A percentile compares a stretch with the other conserved stretches of the same genome.
These are phyloP conservation scores for Sclerotinia sclerotiorum DNA, from an alignment of 2,329 filamentous ascomycete species.

Conservation along the genomic window DNA sequence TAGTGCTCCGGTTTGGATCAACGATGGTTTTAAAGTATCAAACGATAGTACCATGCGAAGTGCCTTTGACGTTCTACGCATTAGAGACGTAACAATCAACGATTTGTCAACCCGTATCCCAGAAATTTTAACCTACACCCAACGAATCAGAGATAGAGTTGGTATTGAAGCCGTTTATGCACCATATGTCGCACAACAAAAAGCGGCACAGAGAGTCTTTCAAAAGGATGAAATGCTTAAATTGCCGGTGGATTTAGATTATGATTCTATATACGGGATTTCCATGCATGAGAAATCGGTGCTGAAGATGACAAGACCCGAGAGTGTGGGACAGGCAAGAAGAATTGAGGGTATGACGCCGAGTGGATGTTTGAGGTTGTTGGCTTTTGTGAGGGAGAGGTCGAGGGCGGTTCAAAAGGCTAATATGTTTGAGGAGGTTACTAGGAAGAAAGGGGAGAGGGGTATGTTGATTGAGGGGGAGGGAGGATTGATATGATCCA, in stretches of 20 bases:
- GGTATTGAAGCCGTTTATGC: slow-evolving; percentile 82
- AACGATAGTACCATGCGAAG: slow-evolving; percentile 65
- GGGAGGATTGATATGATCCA: not conserved
- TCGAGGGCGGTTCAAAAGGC: slow-evolving; percentile 28
- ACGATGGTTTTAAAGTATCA: slow-evolving; percentile 67
- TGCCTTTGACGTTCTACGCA: slow-evolving; percentile 76
- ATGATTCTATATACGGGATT: slow-evolving; percentile 69
- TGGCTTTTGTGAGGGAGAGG: slow-evolving; percentile 54
- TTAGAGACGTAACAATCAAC: slow-evolving; percentile 59
- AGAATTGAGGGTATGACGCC: slow-evolving; percentile 78
- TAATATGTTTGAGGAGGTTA: slow-evolving; percentile 27
- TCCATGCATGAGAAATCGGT: slow-evolving; percentile 76
- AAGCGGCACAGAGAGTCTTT: slow-evolving; percentile 63
- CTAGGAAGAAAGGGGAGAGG: slow-evolving; percentile 23
- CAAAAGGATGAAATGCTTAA: slow-evolving; percentile 72
- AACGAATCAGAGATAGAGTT: slow-evolving; percentile 66
- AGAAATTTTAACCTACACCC: slow-evolving; percentile 53
- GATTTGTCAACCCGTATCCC: slow-evolving; percentile 60
- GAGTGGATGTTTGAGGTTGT: slow-evolving; percentile 57
- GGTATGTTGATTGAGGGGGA: not conserved
- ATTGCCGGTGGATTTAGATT: slow-evolving; percentile 75
- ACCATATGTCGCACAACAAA: slow-evolving; percentile 78
- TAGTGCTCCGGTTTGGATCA: slow-evolving; percentile 65
- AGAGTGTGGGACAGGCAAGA: slow-evolving; percentile 84
- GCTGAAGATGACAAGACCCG: slow-evolving; percentile 69